Evolutionary conservation across 1,284 basidiomycete species (phyloP).

Genomic region (Boletus holoroseus): DNA sequence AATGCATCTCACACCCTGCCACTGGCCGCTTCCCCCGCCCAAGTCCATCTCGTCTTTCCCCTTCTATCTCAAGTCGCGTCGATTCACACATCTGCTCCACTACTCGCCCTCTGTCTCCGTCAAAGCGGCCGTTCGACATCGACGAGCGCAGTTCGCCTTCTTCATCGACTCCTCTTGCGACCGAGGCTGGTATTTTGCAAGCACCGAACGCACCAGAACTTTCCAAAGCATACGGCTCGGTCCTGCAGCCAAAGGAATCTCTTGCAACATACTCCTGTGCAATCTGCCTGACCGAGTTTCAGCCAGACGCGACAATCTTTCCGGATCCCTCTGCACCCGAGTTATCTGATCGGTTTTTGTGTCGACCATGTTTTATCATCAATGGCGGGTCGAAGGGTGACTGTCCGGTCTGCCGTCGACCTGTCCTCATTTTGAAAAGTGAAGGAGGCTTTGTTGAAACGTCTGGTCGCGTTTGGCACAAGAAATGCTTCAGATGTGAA

Average conservation of each 20-base stretch:
- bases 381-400: constrained; percentile 72
- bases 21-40: constrained; percentile 49
- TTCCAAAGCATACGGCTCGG: constrained; percentile 76
- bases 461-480: constrained; percentile 68
- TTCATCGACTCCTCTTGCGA: constrained; percentile 28
- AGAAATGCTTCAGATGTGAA: constrained; percentile 67
- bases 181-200: constrained; percentile 54
- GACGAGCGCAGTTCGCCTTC: constrained; percentile 34
- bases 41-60: constrained; percentile 32
- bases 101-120: constrained; percentile 51
- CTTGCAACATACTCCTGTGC: constrained; percentile 61
- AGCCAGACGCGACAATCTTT: constrained; percentile 77
- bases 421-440: constrained; percentile 65
- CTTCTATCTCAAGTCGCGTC: constrained; percentile 43
- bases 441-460: constrained; percentile 74
- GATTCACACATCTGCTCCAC: constrained; percentile 55
- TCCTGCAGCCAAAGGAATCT: constrained; percentile 71
- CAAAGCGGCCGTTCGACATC: constrained; percentile 41
- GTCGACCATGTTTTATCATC: constrained; percentile 60
- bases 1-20: constrained; percentile 23
- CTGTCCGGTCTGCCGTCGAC: constrained; percentile 58
- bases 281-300: constrained; percentile 58
- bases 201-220: constrained; percentile 57
- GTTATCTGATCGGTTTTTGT: constrained; percentile 53
- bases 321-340: constrained; percentile 54